Evolutionary conservation across 306 rosid species (phyloP).

Genomic region (Corylus avellana): DNA sequence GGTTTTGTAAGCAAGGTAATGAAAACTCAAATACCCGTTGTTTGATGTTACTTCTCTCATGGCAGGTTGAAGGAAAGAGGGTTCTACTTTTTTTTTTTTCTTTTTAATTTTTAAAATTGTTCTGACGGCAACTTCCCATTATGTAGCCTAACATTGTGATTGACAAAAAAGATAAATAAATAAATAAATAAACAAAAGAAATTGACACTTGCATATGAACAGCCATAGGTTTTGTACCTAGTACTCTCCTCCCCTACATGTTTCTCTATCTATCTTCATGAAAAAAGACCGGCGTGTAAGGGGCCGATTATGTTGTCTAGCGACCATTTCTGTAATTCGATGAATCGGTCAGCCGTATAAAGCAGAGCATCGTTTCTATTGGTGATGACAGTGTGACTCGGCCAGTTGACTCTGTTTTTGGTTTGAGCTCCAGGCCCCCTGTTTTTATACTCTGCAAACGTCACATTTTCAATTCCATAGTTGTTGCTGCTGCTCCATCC

Average conservation of each 20-base stretch:
- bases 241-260: background rate
- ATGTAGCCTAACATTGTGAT: too few relatives aligned
- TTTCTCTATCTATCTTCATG: too few relatives aligned
- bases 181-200: too few relatives aligned
- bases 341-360: constrained; percentile 27
- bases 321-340: constrained; percentile 32
- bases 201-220: too few relatives aligned
- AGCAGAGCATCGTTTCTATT: background rate
- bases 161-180: too few relatives aligned
- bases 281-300: background rate
- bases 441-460: constrained; percentile 27
- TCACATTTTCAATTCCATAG: constrained; percentile 26
- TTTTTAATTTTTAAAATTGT: too few relatives aligned
- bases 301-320: background rate
- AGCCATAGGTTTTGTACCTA: too few relatives aligned
- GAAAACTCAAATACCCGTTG: too few relatives aligned
- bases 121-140: too few relatives aligned
- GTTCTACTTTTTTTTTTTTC: too few relatives aligned
- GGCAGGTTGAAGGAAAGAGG: too few relatives aligned
- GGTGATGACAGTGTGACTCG: background rate
- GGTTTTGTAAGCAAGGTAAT: too few relatives aligned
- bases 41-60: background rate
- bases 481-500: constrained; percentile 32
- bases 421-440: constrained; percentile 26
- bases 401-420: constrained; percentile 22